Conservation (phyloP, 2,329 filamentous ascomycete species). For the Aureobasidium sp. region DNA sequence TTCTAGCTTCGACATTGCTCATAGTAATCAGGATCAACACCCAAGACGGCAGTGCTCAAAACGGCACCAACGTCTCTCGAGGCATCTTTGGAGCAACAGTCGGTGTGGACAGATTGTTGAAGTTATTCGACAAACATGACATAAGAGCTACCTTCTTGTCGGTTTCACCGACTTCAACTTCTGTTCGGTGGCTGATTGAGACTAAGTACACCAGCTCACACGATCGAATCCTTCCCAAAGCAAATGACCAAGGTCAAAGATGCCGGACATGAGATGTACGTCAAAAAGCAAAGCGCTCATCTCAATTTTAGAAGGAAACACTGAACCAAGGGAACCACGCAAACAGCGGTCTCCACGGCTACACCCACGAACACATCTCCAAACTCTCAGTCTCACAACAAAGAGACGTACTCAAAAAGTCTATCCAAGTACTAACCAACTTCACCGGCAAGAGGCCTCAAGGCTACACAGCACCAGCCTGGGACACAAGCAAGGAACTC, state of each 20-base stretch:
- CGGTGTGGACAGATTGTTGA: constrained; percentile 32
- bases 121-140: constrained; percentile 32
- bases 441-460: constrained; percentile 33
- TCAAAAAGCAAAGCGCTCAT: not conserved
- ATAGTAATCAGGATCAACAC: constrained; percentile 33
- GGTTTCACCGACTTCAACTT: not conserved
- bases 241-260: constrained; percentile 38
- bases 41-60: constrained; percentile 26
- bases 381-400: constrained; percentile 25
- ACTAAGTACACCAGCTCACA: constrained; percentile 28
- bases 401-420: constrained; percentile 28
- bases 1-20: constrained; percentile 19
- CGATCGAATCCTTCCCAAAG: constrained; percentile 40
- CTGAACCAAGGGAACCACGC: not conserved
- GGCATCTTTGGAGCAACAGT: constrained; percentile 34
- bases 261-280: constrained; percentile 32
- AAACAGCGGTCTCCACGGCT: constrained; percentile 30
- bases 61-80: constrained; percentile 31
- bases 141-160: constrained; percentile 35
- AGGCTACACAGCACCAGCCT: constrained; percentile 38
- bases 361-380: constrained; percentile 32
- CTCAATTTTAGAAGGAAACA: not conserved
- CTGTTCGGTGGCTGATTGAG: not conserved
- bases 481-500: constrained; percentile 30
- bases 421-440: constrained; percentile 30